Percentiles rank a stretch among this genome's conserved stretches.
Evolutionary conservation across 2,329 filamentous ascomycete genomes (phyloP).

Genomic region (Colletotrichum cordylinicola): DNA sequence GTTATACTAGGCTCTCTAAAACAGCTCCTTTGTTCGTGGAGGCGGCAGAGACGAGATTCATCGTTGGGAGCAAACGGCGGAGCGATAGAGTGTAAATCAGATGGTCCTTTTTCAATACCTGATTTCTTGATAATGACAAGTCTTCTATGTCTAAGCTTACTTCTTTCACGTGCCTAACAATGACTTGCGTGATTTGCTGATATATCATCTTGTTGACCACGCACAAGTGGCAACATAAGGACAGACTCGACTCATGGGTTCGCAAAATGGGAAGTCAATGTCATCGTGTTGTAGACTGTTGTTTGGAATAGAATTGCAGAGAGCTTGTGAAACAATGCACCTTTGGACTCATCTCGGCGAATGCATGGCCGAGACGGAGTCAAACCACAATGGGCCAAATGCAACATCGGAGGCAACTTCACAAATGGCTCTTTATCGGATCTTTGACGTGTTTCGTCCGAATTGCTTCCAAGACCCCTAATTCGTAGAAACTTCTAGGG

Average conservation of each 20-base stretch:
- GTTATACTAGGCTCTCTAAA: slow-evolving; percentile 39
- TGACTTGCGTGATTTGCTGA: neutral
- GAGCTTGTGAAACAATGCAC: neutral
- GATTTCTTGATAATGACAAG: slow-evolving; percentile 23
- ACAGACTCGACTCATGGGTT: neutral
- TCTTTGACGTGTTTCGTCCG: neutral
- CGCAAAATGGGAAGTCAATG: neutral
- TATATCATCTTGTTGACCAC: neutral
- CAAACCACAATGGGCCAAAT: neutral
- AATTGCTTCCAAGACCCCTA: neutral
- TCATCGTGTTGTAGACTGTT: neutral
- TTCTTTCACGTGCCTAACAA: neutral
- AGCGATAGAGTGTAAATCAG: slow-evolving; percentile 57
- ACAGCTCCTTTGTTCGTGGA: slow-evolving; percentile 48
- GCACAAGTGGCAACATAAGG: neutral
- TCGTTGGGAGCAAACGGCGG: slow-evolving; percentile 26
- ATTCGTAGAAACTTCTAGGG: neutral
- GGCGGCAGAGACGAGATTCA: slow-evolving; percentile 33
- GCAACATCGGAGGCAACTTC: neutral
- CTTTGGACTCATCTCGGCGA: neutral
- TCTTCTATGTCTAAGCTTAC: neutral
- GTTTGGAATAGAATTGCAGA: neutral
- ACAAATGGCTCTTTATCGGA: neutral
- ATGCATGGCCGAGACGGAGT: neutral
- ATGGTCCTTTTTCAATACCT: slow-evolving; percentile 48